A percentile compares a stretch with the other conserved stretches of the same genome.
These are phyloP conservation scores for Phylloporus sp. DNA, from an alignment of 768 basidiomycete genomes.

Conservation along the genomic window DNA sequence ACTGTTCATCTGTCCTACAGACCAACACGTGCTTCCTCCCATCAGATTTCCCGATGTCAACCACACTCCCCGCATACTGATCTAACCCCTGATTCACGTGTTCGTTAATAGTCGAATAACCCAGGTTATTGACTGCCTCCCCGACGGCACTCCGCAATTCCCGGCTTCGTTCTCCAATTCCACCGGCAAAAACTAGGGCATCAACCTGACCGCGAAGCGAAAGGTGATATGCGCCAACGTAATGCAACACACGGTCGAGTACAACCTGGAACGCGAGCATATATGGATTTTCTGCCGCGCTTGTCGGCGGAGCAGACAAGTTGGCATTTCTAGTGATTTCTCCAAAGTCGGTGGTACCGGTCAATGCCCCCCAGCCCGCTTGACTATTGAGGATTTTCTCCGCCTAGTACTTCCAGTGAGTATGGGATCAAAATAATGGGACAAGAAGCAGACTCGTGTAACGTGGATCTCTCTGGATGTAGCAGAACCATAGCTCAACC, in stretches of 20 bases:
- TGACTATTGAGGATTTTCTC: conserved; percentile 73
- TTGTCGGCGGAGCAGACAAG: conserved; percentile 10
- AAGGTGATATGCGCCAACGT: conserved; percentile 69
- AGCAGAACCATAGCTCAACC: conserved; percentile 49
- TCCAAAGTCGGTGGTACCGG: conserved; percentile 81
- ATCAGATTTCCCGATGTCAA: conserved; percentile 41
- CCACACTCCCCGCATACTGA: conserved; percentile 36
- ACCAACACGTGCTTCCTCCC: conserved; percentile 44
- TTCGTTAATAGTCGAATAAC: conserved; percentile 49
- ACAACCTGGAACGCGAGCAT: conserved; percentile 76
- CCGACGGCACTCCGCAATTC: conserved; percentile 59
- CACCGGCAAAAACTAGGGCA: conserved; percentile 82
- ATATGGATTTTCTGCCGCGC: conserved; percentile 37
- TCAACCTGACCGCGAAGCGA: conserved; percentile 67
- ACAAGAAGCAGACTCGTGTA: conserved; percentile 38
- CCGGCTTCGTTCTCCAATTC: conserved; percentile 76
- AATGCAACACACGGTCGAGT: conserved; percentile 71
- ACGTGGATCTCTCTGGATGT: conserved; percentile 47
- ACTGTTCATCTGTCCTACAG: conserved; percentile 65
- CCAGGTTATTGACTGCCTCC: conserved; percentile 53
- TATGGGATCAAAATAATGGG: background rate
- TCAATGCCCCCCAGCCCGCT: conserved; percentile 73
- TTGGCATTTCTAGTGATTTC: conserved; percentile 51
- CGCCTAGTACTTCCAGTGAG: conserved; percentile 38
- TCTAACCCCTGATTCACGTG: conserved; percentile 43